Evolutionary conservation across 2,329 filamentous ascomycete species (phyloP).

Genomic region (Verticillium isaacii): DNA sequence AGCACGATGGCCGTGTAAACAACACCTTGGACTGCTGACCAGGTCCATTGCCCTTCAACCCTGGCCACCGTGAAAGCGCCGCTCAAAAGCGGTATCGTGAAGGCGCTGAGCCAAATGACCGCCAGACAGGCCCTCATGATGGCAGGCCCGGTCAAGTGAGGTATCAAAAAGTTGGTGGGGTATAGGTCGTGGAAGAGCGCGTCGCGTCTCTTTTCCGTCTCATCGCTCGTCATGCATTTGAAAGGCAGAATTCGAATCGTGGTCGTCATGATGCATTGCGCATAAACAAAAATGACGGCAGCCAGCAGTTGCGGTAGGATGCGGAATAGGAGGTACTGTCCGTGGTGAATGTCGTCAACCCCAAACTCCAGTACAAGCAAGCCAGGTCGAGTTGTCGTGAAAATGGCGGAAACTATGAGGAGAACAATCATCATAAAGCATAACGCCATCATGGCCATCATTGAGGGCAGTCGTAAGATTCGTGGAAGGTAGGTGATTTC

Average conservation of each 20-base stretch:
- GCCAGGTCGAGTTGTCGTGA: constrained; percentile 57
- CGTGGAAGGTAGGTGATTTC: constrained; percentile 66
- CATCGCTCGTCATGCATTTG: constrained; percentile 65
- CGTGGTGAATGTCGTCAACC: constrained; percentile 59
- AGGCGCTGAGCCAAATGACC: constrained; percentile 71
- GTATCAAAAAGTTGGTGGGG: constrained; percentile 63
- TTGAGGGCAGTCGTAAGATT: constrained; percentile 62
- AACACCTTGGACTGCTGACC: constrained; percentile 73
- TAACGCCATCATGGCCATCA: constrained; percentile 55
- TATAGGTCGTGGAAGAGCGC: constrained; percentile 66
- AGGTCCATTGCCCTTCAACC: constrained; percentile 61
- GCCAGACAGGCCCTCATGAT: constrained; percentile 62
- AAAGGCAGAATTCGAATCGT: constrained; percentile 77
- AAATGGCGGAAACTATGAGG: constrained; percentile 68
- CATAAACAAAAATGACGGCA: constrained; percentile 67
- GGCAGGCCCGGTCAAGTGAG: constrained; percentile 55
- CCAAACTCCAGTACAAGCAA: constrained; percentile 54
- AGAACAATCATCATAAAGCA: constrained; percentile 67
- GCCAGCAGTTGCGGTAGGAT: constrained; percentile 78
- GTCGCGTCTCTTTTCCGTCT: constrained; percentile 52
- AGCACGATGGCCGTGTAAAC: constrained; percentile 73
- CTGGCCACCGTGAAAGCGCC: constrained; percentile 65
- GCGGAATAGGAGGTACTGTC: constrained; percentile 79
- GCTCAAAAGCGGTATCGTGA: constrained; percentile 77
- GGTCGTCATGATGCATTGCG: constrained; percentile 68